Base-by-base conservation (phyloP, 352 stramenopile genomes). In the Phytophthora pisi region DNA sequence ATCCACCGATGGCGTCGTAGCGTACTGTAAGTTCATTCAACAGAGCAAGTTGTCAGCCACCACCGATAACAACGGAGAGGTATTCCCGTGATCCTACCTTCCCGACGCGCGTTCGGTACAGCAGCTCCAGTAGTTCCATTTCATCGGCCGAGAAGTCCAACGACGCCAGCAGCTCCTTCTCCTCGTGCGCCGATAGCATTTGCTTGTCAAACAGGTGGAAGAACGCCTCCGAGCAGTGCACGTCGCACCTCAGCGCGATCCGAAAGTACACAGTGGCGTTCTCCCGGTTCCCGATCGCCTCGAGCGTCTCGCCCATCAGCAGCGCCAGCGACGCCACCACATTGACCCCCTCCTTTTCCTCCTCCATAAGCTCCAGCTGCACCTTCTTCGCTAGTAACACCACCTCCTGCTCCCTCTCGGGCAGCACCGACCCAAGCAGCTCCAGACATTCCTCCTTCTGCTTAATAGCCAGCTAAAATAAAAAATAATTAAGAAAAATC, bases 141-240 rank as follows among this genome's bases (percentile, higher is more conserved):
- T 94, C 76, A 50, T 91, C 82, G 0, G 38, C 24, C 0, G 75
- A 80, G 58, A 94, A 96, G 49, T 92, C 72, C 5, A 95, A 68
- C 11, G 86, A 87, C 30, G 78, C 77, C 13, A 95, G 49, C n/a
- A 96, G 67, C 46, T 79, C 68, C 34, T 83, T 79, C 65, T 95
- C 86, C 43, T 96, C 77, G 23, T 80, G 56, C 2, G 81, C 56
- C 2, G 88, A 82, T 13, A 96, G 75, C 84, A 96, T 92, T 47
- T 95, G 84, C 72, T 96, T 95, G 20, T 96, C 87, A 23, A 94
- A 84, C 30, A 96, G 72, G 57, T 92, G 82, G 61, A 91, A 92
- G 54, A 96, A 96, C 11, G 89, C 87, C 54, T 95, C 86, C 0
- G 81, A 81, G 65, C 89, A 96, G 28, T 90, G 81, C 9, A 96